A percentile compares a stretch with the other conserved stretches of the same genome.
Evolutionary conservation across 2,329 filamentous ascomycete species (phyloP).

Genomic region (Seiridium unicorne): DNA sequence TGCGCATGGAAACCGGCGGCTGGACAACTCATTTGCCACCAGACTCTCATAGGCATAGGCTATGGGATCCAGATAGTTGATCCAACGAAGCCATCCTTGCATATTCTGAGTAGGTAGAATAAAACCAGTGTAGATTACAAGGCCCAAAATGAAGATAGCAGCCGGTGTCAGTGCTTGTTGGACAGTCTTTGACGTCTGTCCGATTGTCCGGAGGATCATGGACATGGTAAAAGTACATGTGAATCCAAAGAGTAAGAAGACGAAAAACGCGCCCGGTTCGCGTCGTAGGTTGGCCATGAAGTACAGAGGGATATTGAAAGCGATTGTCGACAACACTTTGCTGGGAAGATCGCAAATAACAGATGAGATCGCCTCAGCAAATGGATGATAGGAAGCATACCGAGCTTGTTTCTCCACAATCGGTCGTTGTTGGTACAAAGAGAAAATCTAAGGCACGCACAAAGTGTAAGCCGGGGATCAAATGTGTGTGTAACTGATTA

Average conservation of each 20-base stretch:
- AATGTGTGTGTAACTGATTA: slow-evolving; percentile 49
- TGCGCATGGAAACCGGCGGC: slow-evolving; percentile 51
- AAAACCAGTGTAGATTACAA: slow-evolving; percentile 34
- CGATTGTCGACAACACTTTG: slow-evolving; percentile 71
- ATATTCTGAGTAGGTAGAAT: slow-evolving; percentile 53
- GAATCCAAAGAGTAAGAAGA: slow-evolving; percentile 55
- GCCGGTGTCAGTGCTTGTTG: neutral
- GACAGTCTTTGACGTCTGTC: neutral
- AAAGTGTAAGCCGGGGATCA: slow-evolving; percentile 47
- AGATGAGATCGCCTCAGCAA: slow-evolving; percentile 81
- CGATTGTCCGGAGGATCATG: neutral
- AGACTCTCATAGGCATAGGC: slow-evolving; percentile 64
- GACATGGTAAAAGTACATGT: slow-evolving; percentile 46
- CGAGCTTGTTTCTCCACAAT: slow-evolving; percentile 89
- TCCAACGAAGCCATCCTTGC: slow-evolving; percentile 53
- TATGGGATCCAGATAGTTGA: slow-evolving; percentile 69
- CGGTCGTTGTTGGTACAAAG: slow-evolving; percentile 82
- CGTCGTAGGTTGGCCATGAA: slow-evolving; percentile 83
- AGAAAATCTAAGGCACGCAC: slow-evolving; percentile 60
- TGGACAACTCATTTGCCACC: slow-evolving; percentile 61
- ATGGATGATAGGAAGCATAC: slow-evolving; percentile 88
- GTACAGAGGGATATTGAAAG: slow-evolving; percentile 80
- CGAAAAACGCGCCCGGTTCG: slow-evolving; percentile 76
- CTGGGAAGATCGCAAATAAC: slow-evolving; percentile 86
- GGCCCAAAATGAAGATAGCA: neutral